Percentiles rank a stretch among this genome's conserved stretches.
Conservation (phyloP, 495 filamentous ascomycete genomes). For the Melanomma pulvis-pyrius region DNA sequence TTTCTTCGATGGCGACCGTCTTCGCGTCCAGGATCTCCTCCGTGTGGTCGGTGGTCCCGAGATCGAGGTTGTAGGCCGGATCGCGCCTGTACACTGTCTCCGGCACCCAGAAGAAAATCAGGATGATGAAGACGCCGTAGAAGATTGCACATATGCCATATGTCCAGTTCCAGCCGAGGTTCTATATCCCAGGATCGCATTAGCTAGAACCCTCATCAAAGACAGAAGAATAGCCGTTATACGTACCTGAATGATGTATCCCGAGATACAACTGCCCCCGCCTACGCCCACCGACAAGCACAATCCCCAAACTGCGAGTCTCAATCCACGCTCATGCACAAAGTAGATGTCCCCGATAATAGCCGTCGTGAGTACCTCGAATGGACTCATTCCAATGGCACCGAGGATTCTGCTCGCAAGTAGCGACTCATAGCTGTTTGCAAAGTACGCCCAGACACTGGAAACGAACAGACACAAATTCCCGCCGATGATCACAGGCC, state of each 20-base stretch:
- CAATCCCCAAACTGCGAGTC: constrained; percentile 43
- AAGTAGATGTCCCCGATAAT: constrained; percentile 36
- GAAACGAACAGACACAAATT: constrained; percentile 35
- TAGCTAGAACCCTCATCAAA: not conserved
- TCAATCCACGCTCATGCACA: constrained; percentile 43
- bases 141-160: constrained; percentile 31
- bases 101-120: constrained; percentile 53
- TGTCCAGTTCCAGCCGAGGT: constrained; percentile 37
- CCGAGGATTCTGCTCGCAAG: constrained; percentile 41
- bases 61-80: constrained; percentile 48
- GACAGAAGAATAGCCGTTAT: not conserved
- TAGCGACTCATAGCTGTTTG: constrained; percentile 35
- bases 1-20: constrained; percentile 17
- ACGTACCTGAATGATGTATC: constrained; percentile 30
- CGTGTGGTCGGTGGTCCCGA: constrained; percentile 45
- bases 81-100: constrained; percentile 48
- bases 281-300: constrained; percentile 51
- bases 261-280: constrained; percentile 33
- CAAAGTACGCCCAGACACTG: constrained; percentile 31
- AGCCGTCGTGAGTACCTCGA: constrained; percentile 23
- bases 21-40: constrained; percentile 46
- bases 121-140: constrained; percentile 48
- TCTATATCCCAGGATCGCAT: constrained; percentile 2
- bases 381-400: constrained; percentile 41
- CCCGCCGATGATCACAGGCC: constrained; percentile 30